A percentile compares a stretch with the other conserved stretches of the same genome.
These are phyloP conservation scores for Ziziphus jujuba DNA, from an alignment of 306 rosid genomes.

Conservation along the genomic window DNA sequence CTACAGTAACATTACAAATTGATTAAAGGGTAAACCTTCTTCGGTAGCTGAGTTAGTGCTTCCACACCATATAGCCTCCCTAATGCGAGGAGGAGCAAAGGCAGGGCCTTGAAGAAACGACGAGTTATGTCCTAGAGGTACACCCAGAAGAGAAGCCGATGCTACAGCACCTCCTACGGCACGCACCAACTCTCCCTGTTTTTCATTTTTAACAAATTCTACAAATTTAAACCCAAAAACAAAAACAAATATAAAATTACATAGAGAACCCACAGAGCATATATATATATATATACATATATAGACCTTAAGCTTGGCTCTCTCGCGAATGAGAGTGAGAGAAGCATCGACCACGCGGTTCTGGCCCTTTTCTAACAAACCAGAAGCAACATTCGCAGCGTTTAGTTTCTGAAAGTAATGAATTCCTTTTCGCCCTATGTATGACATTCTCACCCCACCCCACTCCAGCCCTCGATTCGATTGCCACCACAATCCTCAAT, in stretches of 20 bases:
- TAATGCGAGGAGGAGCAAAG: conserved; percentile 92
- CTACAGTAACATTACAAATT: background rate
- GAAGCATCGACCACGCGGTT: conserved; percentile 88
- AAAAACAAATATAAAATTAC: background rate
- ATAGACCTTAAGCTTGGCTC: conserved; percentile 85
- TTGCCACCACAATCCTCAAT: too few relatives aligned
- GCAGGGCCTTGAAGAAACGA: conserved; percentile 99
- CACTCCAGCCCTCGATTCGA: too few relatives aligned
- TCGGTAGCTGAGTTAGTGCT: conserved; percentile 92
- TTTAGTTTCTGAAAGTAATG: conserved; percentile 54
- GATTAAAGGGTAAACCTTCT: conserved; percentile 53
- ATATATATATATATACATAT: background rate
- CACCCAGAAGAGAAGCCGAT: conserved; percentile 85
- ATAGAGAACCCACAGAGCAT: background rate
- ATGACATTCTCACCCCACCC: conserved; percentile 36
- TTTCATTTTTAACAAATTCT: background rate
- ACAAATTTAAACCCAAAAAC: conserved; percentile 2
- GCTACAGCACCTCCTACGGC: conserved; percentile 85
- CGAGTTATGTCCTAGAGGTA: conserved; percentile 95
- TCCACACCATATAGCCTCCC: conserved; percentile 99
- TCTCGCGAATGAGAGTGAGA: conserved; percentile 91
- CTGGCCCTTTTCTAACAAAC: conserved; percentile 73
- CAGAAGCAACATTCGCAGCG: conserved; percentile 54
- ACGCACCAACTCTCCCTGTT: conserved; percentile 87
- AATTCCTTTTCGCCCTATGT: conserved; percentile 54